Evolutionary conservation across 1,284 basidiomycete species (phyloP), one percentile per base, ranked within the genome.

Genomic region (Naganishia sp.): DNA sequence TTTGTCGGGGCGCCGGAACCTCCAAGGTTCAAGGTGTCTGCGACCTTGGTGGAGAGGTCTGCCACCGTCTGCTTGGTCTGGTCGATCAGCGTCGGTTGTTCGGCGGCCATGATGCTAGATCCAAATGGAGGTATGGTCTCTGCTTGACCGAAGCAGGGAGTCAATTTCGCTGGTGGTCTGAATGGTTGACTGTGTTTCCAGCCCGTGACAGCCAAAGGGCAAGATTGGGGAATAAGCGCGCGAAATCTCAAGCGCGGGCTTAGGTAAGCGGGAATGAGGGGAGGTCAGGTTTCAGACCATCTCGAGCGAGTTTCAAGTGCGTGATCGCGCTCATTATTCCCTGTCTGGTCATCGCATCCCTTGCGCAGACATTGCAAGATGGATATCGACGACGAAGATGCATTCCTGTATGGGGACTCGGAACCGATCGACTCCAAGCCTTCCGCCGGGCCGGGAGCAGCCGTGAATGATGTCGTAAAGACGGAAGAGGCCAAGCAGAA

Each of bases 311-410:
- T 21, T 43, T 31, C 25, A 3, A 9, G 13, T 18, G 11, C 15
- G 32, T 46, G 18, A 28, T 61, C 39, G 50, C 18, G 18, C 43
- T 39, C 25, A 13, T 39, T 25, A 13, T 39, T 39, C 35, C 13
- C 7, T 2, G 13, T 39, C 35, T 13, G 35, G 13, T 4, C 35
- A 39, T 13, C 7, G 7, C 35, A 39, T 39, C 35, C 7, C 4
- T 39, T 39, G 35, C 35, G 10, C 32, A 35, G 32, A 35, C 32
- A 35, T 35, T 6, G 32, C 35, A 54, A 51, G 23, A 68, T 66
- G 64, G 67, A 68, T 31, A 45, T 66, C 28, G 67, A 68, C 51
- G 67, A 68, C 65, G 67, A 68, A 21, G 67, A 68, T 35, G 67
- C 65, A n/a, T 68, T 62, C 49, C 42, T 68, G 39, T 68, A 68